Evolutionary conservation across 768 basidiomycete species (phyloP), one percentile per base, ranked within the genome.

Genomic region (Lentinula lateritia): DNA sequence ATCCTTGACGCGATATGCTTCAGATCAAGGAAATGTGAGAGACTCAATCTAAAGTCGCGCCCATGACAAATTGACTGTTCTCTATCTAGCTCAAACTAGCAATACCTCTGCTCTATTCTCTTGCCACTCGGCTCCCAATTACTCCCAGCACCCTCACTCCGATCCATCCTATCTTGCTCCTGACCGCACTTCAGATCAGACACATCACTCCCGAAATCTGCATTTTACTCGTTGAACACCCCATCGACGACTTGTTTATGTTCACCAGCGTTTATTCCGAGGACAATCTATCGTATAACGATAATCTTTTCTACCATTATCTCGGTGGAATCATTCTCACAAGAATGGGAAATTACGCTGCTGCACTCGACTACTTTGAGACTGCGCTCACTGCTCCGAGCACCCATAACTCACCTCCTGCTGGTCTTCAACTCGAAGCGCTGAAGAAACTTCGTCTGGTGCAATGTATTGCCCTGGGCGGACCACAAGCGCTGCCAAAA

Each of bases 291-390:
- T 73, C 71, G 36, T 93, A 92, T 74, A 86, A 82, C 64, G 93
- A 95, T 71, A 89, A 89, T 67, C 79, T 96, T 23, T 73, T 82
- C n/a, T 94, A 94, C 69, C 91, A 95, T 76, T 93, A 94, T 71
- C 76, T 84, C 2, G 92, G 88, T 3, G 93, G 92, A 1, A 76
- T 90, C n/a, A 82, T 81, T 0, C 77, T 88, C 1, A 74, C 78
- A 8, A 42, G 38, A 38, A 50, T 50, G 34, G 50, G n/a, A 35
- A 50, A 52, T 18, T 60, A 50, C 50, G 52, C 59, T 1, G 81
- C 82, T 0, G 84, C 84, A 0, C 76, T 91, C 46, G 88, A 92
- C 60, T 86, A 83, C 64, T 88, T 95, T 54, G 93, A 96, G 73
- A 88, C 89, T 32, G 89, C 88, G 62, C 86, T 87, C 23, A 83